These are phyloP conservation scores for Camptophora hylomeconis DNA, from an alignment of 2,329 filamentous ascomycete genomes.

Conservation along the genomic window DNA sequence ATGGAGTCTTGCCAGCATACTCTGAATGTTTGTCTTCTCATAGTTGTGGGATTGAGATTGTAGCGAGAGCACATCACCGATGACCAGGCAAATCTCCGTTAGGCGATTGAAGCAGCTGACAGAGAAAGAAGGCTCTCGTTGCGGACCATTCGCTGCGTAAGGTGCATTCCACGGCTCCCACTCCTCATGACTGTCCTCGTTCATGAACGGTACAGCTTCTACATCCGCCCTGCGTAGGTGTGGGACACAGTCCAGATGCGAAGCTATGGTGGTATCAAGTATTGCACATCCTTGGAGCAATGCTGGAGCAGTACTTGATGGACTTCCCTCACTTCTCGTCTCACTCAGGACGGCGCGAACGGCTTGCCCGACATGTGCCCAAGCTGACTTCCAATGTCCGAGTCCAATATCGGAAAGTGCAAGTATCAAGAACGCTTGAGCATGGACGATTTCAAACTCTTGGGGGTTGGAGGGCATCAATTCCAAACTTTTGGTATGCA, in stretches of 20 bases:
- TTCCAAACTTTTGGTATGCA: too few relatives aligned
- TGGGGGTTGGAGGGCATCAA: too few relatives aligned
- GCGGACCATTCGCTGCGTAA: constrained; percentile 21
- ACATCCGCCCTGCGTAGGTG: constrained; percentile 30
- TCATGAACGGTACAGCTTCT: constrained; percentile 30
- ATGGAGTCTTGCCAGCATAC: background rate
- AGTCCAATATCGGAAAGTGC: constrained; percentile 37
- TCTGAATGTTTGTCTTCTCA: background rate
- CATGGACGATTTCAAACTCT: constrained; percentile 22
- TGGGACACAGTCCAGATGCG: constrained; percentile 31
- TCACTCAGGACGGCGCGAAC: constrained; percentile 33
- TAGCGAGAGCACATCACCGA: constrained; percentile 5
- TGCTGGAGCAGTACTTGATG: constrained; percentile 25
- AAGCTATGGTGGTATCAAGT: constrained; percentile 39
- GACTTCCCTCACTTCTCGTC: constrained; percentile 12
- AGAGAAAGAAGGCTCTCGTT: constrained; percentile 28
- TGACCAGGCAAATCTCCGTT: constrained; percentile 22
- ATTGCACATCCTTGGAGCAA: constrained; percentile 40
- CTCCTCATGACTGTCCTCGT: constrained; percentile 58
- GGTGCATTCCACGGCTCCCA: constrained; percentile 57
- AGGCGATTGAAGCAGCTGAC: constrained; percentile 42
- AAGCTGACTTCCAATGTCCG: constrained; percentile 36
- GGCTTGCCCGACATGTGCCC: constrained; percentile 40
- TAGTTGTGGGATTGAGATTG: background rate
- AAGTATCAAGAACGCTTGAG: constrained; percentile 32